These are phyloP conservation scores for Pogostemon cablin DNA, from an alignment of 257 asterid species.

Conservation along the genomic window DNA sequence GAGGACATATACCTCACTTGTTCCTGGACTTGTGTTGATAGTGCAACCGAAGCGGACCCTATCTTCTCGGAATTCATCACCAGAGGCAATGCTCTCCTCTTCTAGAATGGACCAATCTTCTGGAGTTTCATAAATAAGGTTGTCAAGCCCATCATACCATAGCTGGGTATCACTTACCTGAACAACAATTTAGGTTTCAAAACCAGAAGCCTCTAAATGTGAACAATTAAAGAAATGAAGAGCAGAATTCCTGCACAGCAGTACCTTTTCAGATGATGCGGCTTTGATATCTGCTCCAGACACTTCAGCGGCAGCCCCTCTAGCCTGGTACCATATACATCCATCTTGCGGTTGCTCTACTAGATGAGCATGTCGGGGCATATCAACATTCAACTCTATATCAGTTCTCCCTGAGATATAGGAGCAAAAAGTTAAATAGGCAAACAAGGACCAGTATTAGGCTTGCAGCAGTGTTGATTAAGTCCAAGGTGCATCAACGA, in stretches of 20 bases:
- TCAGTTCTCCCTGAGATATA: constrained; percentile 66
- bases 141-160: constrained; percentile 80
- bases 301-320: constrained; percentile 85
- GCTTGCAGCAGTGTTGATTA: background rate
- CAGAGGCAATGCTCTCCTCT: constrained; percentile 33
- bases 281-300: constrained; percentile 53
- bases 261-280: constrained; percentile 62
- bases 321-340: constrained; percentile 81
- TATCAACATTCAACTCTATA: constrained; percentile 55
- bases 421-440: constrained; percentile 14
- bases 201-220: constrained; percentile 20
- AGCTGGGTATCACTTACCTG: constrained; percentile 79
- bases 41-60: constrained; percentile 60
- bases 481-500: background rate
- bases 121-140: constrained; percentile 46
- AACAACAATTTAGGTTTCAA: constrained; percentile 31
- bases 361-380: constrained; percentile 66
- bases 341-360: constrained; percentile 76
- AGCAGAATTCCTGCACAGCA: constrained; percentile 11
- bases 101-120: constrained; percentile 42
- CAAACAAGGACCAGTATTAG: constrained; percentile 1
- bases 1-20: constrained; percentile 70
- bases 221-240: constrained; percentile 19
- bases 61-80: constrained; percentile 48
- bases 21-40: constrained; percentile 88